These are phyloP conservation scores for Fusarium hainanense DNA, from an alignment of 2,329 filamentous ascomycete genomes.

Conservation along the genomic window DNA sequence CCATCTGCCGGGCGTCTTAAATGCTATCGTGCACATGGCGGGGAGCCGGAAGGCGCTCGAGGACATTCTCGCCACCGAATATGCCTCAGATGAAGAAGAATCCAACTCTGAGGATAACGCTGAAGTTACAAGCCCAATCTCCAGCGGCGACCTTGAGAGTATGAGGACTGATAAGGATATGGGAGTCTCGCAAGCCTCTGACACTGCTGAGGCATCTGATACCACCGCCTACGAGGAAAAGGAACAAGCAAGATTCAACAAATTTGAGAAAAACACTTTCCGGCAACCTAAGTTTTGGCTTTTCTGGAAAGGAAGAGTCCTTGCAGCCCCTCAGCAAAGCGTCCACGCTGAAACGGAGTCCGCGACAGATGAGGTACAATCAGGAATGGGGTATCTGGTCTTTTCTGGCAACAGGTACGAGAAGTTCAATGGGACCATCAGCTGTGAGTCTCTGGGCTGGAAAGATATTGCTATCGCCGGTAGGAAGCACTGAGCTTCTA, in stretches of 20 bases:
- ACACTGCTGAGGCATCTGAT: not conserved
- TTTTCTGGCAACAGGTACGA: slow-evolving; percentile 16
- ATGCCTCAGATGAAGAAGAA: rapidly evolving
- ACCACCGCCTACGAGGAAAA: not conserved
- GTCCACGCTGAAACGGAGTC: rapidly evolving
- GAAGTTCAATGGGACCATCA: slow-evolving; percentile 10
- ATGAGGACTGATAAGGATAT: too few relatives aligned
- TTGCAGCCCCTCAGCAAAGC: not conserved
- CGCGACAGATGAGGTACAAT: not conserved
- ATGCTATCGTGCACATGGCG: slow-evolving; percentile 8
- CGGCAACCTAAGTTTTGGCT: slow-evolving; percentile 32
- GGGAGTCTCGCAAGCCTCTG: too few relatives aligned
- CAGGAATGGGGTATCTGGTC: slow-evolving; percentile 15
- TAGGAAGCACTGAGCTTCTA: not conserved
- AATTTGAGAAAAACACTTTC: slow-evolving; percentile 27
- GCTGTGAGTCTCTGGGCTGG: not conserved
- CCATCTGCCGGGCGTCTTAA: not conserved
- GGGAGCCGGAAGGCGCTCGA: slow-evolving; percentile 14
- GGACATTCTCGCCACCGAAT: not conserved
- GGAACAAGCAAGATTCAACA: not conserved
- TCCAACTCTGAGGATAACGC: not conserved
- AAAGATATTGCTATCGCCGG: not conserved
- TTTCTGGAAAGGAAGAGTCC: slow-evolving; percentile 5
- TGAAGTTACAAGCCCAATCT: not conserved
- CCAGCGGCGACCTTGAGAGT: not conserved